phyloP scores from a whole-genome alignment of 1,284 basidiomycete genomes.

The Puccinia brachypodii region DNA sequence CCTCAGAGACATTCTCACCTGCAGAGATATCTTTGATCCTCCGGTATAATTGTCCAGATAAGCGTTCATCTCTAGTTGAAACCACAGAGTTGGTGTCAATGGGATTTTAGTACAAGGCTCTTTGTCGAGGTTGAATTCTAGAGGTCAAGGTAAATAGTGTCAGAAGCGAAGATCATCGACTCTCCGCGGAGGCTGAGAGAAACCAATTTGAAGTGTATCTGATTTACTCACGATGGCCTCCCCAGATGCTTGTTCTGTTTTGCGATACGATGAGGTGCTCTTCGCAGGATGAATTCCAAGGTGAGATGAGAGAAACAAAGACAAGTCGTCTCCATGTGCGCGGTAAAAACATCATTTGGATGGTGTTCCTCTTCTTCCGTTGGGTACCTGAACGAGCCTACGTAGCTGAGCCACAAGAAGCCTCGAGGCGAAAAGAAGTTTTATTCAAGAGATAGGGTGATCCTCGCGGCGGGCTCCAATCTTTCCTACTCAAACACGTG shows the following conservation, averaged over 20 bases:
- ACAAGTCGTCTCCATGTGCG: not conserved
- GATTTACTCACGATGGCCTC: not conserved
- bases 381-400: not conserved
- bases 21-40: slow-evolving; percentile 25
- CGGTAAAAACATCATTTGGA: not conserved
- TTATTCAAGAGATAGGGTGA: too few species aligned
- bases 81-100: slow-evolving; percentile 32
- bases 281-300: not conserved
- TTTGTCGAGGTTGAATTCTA: slow-evolving; percentile 2
- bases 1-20: too few species aligned
- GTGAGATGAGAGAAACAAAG: not conserved
- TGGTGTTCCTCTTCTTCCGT: not conserved
- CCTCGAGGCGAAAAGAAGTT: not conserved
- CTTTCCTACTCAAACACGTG: not conserved
- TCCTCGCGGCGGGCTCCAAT: not conserved
- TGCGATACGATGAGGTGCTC: not conserved
- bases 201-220: not conserved
- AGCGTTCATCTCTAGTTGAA: slow-evolving; percentile 31
- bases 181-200: not conserved
- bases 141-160: not conserved
- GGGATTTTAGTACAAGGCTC: slow-evolving; percentile 32
- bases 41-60: slow-evolving; percentile 45
- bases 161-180: not conserved
- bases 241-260: not conserved
- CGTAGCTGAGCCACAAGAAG: not conserved